Percentiles rank a stretch among this genome's conserved stretches.
Evolutionary conservation across 1,284 basidiomycete species (phyloP).

Genomic region (Tilletia setariae): DNA sequence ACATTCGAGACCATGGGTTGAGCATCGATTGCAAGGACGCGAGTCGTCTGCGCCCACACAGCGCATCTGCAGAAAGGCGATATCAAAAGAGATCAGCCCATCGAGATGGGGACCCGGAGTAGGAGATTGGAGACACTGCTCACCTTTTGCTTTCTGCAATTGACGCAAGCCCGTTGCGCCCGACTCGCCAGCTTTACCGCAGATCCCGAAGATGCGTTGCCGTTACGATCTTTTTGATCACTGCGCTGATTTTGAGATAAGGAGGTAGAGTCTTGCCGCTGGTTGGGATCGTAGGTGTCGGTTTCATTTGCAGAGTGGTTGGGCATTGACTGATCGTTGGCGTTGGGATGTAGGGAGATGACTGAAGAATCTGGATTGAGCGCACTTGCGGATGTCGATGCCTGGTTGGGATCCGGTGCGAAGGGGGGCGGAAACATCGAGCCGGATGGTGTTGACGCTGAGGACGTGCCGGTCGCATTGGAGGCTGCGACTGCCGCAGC

Average conservation of each 20-base stretch:
- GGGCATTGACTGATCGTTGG: too few relatives aligned
- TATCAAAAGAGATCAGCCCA: neutral
- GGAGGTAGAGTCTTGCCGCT: neutral
- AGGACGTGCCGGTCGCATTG: neutral
- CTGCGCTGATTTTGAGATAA: neutral
- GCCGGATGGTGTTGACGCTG: neutral
- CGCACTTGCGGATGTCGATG: too few relatives aligned
- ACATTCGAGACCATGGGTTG: constrained; percentile 5
- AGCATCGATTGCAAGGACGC: neutral
- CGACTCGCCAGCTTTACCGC: neutral
- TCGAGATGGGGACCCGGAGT: constrained; percentile 4
- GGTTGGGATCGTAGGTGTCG: too few relatives aligned
- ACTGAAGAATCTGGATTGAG: too few relatives aligned
- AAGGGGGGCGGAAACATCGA: neutral
- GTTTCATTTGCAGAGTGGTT: too few relatives aligned
- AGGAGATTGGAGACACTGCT: neutral
- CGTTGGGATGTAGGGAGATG: neutral
- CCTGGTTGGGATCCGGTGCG: too few relatives aligned
- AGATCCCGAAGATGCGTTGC: neutral
- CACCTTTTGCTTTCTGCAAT: constrained; percentile 15
- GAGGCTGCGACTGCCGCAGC: constrained; percentile 1
- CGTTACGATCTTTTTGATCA: neutral
- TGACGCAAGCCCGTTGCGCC: constrained; percentile 8
- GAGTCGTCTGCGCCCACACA: neutral
- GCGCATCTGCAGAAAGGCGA: neutral